Base-by-base conservation (phyloP, 306 rosid genomes). In the Biancaea sappan region DNA sequence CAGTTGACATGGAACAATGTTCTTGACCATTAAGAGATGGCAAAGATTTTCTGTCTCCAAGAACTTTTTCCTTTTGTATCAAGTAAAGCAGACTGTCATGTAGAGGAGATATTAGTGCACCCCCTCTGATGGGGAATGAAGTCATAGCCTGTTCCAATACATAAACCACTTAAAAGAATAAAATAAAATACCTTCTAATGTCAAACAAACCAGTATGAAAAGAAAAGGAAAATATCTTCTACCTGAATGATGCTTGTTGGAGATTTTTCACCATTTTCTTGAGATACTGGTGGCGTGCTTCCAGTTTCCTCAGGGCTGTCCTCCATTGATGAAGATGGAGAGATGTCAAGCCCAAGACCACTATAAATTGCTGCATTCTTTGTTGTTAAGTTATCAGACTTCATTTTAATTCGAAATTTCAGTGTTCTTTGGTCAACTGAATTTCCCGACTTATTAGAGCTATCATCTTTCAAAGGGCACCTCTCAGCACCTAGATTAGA, bases 271-370 rank as follows among this genome's bases (percentile, higher is more conserved):
- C 59, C 59, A 40, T 40, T 66, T 74, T 26, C 80, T 73, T 73
- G 81, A 82, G 88, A 79, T 38, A 79, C 44, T 25, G 79, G 86
- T 68, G 77, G 80, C 57, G 65, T 70, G 76, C 85, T 88, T 74
- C 77, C 88, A 82, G 83, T 86, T 74, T 80, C 80, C 47, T 66
- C 77, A 1, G 88, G 86, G 84, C 94, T 89, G 70, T 86, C 80
- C 58, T 78, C 97, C 63, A 72, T 75, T 70, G 93, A 89, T 43
- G 90, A 93, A 72, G 82, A 81, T 70, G 97, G 91, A 43, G 96
- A 89, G 76, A 59, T 76, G 50, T 83, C 91, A 51, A 92, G 97
- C 56, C 97, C 96, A 78, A 89, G 90, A 67, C 91, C 96, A 77
- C 86, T 86, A 69, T 88, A 88, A 69, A 93, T 79, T 14, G 87